Conservation (phyloP, 306 rosid genomes). For the Prunus padus region DNA sequence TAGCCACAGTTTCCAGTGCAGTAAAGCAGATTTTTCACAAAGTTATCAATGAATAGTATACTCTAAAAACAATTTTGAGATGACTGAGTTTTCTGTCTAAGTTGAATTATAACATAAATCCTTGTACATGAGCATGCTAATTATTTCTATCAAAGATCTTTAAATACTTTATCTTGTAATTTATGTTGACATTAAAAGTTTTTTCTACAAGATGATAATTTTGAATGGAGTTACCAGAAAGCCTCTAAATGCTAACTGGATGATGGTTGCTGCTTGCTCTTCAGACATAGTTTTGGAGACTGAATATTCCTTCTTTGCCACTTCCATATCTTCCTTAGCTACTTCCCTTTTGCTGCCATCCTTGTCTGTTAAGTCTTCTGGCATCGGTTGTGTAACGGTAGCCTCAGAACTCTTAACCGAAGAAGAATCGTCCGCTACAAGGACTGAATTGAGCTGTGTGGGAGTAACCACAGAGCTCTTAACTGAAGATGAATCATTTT, state of each 20-base stretch:
- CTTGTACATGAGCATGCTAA: no score
- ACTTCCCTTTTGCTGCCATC: conserved; percentile 40
- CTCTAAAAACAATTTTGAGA: neutral
- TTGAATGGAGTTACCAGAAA: conserved; percentile 49
- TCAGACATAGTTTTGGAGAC: conserved; percentile 35
- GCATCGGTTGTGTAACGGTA: conserved; percentile 50
- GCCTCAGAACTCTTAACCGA: conserved; percentile 64
- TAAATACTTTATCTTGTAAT: neutral
- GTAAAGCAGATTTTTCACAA: neutral
- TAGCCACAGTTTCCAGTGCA: conserved; percentile 21
- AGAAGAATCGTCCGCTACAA: conserved; percentile 64
- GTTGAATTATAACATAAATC: neutral
- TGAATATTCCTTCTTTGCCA: conserved; percentile 9
- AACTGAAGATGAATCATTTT: conserved; percentile 68
- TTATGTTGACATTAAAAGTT: neutral
- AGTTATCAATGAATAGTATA: neutral
- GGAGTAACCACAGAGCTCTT: conserved; percentile 53
- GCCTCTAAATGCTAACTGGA: conserved; percentile 75
- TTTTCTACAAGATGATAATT: neutral
- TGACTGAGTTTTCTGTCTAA: no score
- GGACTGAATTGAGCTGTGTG: conserved; percentile 50
- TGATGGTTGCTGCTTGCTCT: conserved; percentile 67
- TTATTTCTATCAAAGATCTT: neutral
- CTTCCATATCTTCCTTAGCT: conserved; percentile 42
- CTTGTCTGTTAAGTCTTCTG: conserved; percentile 28